These are phyloP conservation scores for Cryphonectria naterciae DNA, from an alignment of 2,329 filamentous ascomycete species.

Conservation along the genomic window DNA sequence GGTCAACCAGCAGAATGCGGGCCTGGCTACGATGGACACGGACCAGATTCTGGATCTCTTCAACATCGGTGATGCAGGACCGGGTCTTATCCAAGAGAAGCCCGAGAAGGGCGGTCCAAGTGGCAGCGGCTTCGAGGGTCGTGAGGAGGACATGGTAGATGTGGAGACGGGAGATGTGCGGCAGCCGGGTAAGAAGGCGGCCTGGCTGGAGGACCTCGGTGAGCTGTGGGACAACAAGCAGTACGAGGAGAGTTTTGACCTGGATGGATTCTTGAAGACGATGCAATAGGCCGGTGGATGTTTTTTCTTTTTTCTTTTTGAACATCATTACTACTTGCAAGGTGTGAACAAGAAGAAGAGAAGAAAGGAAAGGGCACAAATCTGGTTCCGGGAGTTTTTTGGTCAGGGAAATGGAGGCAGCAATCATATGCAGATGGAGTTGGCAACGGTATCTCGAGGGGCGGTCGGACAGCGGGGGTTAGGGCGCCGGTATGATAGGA, in stretches of 20 bases:
- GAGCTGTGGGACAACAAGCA: slow-evolving; percentile 97
- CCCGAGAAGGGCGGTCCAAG: slow-evolving; percentile 50
- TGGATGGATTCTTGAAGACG: slow-evolving; percentile 92
- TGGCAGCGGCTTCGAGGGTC: slow-evolving; percentile 58
- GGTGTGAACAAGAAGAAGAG: not conserved
- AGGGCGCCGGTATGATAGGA: slow-evolving; percentile 14
- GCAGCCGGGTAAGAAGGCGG: slow-evolving; percentile 90
- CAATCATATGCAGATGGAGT: slow-evolving; percentile 8
- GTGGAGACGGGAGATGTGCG: slow-evolving; percentile 88
- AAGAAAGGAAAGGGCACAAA: slow-evolving; percentile 76
- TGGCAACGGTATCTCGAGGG: not conserved
- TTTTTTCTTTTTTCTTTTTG: too few relatives aligned
- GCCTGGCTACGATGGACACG: slow-evolving; percentile 93
- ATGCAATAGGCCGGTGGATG: slow-evolving; percentile 64
- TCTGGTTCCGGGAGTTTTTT: slow-evolving; percentile 32
- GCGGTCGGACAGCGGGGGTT: not conserved
- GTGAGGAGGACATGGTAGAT: slow-evolving; percentile 88
- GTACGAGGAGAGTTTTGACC: slow-evolving; percentile 97
- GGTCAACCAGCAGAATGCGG: slow-evolving; percentile 98
- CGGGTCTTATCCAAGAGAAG: slow-evolving; percentile 66
- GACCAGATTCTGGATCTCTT: slow-evolving; percentile 98
- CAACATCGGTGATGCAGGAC: slow-evolving; percentile 80
- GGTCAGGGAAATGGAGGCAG: not conserved
- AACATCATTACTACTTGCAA: not conserved
- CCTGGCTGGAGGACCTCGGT: slow-evolving; percentile 91